Percentiles rank a stretch among this genome's conserved stretches.
Evolutionary conservation across 2,329 filamentous ascomycete species (phyloP).

Genomic region (Fusarium stilboides): DNA sequence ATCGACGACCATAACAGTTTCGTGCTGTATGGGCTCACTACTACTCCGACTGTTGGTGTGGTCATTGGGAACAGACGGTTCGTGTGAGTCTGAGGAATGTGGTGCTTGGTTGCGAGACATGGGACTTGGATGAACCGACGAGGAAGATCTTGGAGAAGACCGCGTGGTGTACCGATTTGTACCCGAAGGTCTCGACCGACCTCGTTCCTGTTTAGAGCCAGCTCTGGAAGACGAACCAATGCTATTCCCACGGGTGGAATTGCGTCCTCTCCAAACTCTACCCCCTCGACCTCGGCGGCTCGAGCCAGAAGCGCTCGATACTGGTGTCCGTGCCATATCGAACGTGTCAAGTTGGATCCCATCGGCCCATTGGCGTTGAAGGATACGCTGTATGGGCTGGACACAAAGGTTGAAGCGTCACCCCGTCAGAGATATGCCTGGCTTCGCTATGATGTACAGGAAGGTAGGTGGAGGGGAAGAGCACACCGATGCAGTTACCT

Average conservation of each 20-base stretch:
- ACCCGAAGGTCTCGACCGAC: background rate
- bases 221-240: slow-evolving; percentile 23
- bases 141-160: background rate
- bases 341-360: too few relatives aligned
- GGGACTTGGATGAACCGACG: background rate
- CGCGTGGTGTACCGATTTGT: background rate
- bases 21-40: slow-evolving; percentile 53
- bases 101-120: background rate
- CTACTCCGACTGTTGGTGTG: slow-evolving; percentile 18
- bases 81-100: background rate
- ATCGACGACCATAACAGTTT: slow-evolving; percentile 86
- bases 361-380: background rate
- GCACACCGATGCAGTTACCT: too few relatives aligned
- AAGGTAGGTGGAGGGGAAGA: background rate
- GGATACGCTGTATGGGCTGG: background rate
- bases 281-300: slow-evolving; percentile 19
- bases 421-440: too few relatives aligned
- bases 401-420: background rate
- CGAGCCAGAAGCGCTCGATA: slow-evolving; percentile 22
- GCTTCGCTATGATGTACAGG: too few relatives aligned
- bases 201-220: slow-evolving; percentile 5
- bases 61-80: background rate
- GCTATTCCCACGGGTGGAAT: slow-evolving; percentile 7
- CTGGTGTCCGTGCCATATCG: slow-evolving; percentile 33
- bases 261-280: slow-evolving; percentile 10